phyloP scores from a whole-genome alignment of 2,329 filamentous ascomycete species.

The Botryotinia convoluta region DNA sequence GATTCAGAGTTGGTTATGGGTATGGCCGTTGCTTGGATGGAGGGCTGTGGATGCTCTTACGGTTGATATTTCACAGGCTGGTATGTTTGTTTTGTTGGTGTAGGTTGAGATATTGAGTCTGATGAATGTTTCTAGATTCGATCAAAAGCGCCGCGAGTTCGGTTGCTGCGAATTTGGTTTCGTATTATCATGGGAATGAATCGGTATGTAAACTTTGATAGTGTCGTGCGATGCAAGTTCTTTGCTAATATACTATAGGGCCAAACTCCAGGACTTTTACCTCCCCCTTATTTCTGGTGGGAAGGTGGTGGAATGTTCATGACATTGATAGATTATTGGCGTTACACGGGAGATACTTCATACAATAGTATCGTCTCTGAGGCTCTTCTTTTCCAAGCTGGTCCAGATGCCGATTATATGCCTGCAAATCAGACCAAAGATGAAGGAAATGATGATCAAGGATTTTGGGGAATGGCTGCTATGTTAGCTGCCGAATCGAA shows the following conservation, averaged over 20 bases:
- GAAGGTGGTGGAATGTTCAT: slow-evolving; percentile 71
- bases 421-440: slow-evolving; percentile 64
- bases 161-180: slow-evolving; percentile 48
- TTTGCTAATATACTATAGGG: slow-evolving; percentile 47
- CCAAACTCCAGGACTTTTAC: slow-evolving; percentile 49
- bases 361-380: slow-evolving; percentile 63
- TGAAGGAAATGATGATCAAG: slow-evolving; percentile 68
- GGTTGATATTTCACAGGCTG: slow-evolving; percentile 30
- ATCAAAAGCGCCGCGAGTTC: slow-evolving; percentile 39
- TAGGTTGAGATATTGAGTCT: neutral
- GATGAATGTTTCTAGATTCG: slow-evolving; percentile 31
- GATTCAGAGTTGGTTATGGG: slow-evolving; percentile 28
- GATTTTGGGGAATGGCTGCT: slow-evolving; percentile 69
- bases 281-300: slow-evolving; percentile 53
- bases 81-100: slow-evolving; percentile 25
- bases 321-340: slow-evolving; percentile 78
- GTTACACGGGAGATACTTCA: slow-evolving; percentile 68
- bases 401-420: slow-evolving; percentile 72
- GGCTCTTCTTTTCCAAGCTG: slow-evolving; percentile 71
- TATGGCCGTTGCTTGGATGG: slow-evolving; percentile 27
- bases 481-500: slow-evolving; percentile 69
- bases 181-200: slow-evolving; percentile 52
- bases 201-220: slow-evolving; percentile 37
- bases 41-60: slow-evolving; percentile 28
- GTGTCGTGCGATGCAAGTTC: slow-evolving; percentile 41